Percentiles rank a stretch among this genome's conserved stretches.
Conservation (phyloP, 148 eudicot genomes). For the Cornus kousa region DNA sequence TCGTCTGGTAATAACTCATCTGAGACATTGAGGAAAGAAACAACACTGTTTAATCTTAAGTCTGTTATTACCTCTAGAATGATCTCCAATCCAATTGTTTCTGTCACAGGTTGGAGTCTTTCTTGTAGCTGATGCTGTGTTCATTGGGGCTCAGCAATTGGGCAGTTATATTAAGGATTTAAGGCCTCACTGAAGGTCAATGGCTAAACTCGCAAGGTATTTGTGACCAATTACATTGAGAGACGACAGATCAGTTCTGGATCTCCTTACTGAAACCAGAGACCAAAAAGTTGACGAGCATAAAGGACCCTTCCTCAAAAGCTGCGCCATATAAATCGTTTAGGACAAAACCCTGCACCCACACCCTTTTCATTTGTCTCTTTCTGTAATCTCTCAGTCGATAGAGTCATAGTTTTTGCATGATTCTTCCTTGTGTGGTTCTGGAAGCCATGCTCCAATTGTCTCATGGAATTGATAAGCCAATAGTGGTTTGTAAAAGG, state of each 20-base stretch:
- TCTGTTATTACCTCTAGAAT: background rate
- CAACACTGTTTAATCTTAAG: background rate
- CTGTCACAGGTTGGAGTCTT: slow-evolving; percentile 64
- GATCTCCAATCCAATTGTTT: slow-evolving; percentile 5
- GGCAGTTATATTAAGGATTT: slow-evolving; percentile 72
- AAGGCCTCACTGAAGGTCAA: slow-evolving; percentile 32
- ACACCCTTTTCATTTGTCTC: background rate
- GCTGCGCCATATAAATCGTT: background rate
- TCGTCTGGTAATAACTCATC: slow-evolving; percentile 55
- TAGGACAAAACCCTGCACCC: background rate
- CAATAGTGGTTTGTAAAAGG: background rate
- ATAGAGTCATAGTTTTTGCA: background rate
- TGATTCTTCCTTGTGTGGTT: background rate
- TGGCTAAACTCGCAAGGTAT: background rate
- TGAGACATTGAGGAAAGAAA: background rate
- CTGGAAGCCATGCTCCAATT: background rate
- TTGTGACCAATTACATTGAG: background rate
- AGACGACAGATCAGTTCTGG: background rate
- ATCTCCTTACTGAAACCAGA: background rate
- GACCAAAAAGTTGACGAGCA: background rate
- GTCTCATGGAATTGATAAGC: slow-evolving; percentile 6
- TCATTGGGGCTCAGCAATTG: slow-evolving; percentile 70
- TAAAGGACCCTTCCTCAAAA: background rate
- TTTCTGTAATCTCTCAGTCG: background rate
- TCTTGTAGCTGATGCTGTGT: slow-evolving; percentile 76